Evolutionary conservation across 2,329 filamentous ascomycete species (phyloP), one percentile per base, ranked within the genome.

Genomic region (Fusarium coffeatum): DNA sequence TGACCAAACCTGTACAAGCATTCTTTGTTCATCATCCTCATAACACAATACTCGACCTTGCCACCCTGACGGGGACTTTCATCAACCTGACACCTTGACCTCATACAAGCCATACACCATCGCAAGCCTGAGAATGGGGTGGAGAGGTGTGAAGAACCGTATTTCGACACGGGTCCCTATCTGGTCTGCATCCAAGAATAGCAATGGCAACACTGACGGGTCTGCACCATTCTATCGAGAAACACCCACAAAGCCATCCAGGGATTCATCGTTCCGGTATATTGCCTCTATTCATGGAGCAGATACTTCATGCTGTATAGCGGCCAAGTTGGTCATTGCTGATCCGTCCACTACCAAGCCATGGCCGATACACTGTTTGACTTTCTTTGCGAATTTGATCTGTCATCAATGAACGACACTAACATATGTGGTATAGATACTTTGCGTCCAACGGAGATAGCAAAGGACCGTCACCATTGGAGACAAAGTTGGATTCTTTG

Each of bases 401-500:
- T 23, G 46, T 25, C 40, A 27, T 23, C 13, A 23, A 42, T 46
- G 20, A 37, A 15, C 23, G n/a, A 11, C 22, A 30, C 76, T 78
- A 55, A 78, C 62, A 49, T 48, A 13, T 23, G n/a, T 55, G 20
- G 15, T 50, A 50, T 48, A 82, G 81, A 40, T 82, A 74, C 68
- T 82, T 76, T 51, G 62, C 73, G 30, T 63, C 73, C 8, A 72
- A 72, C 15, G 70, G 64, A 55, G 75, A 77, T 18, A 57, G 37
- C 18, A 78, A 74, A 47, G 75, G 75, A 1, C 75, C 79, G 8
- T 80, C 79, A 6, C 71, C 77, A 9, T 28, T 79, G 32, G 81
- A 84, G 8, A 47, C 69, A 18, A 81, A 83, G 54, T 72, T 87
- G 42, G 80, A 83, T 37, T 77, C 82, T 55, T 71, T 87, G 43